phyloP scores from a whole-genome alignment of 306 rosid genomes.

The Ziziphus jujuba region DNA sequence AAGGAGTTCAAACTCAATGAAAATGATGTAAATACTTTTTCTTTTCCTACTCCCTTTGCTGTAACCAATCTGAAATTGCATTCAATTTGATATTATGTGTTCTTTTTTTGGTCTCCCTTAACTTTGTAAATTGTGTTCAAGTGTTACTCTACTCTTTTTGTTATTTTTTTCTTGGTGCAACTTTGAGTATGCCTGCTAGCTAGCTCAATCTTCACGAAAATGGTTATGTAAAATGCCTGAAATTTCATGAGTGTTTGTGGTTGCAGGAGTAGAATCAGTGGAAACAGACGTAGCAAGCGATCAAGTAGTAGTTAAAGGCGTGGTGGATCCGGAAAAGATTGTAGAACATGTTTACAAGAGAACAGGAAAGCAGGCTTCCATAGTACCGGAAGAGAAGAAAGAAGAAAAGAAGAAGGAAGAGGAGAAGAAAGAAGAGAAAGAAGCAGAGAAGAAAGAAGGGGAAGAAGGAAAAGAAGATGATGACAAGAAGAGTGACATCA shows the following conservation, averaged over 20 bases:
- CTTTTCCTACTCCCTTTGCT: no score
- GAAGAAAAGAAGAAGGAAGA: constrained; percentile 35
- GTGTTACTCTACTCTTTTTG: no score
- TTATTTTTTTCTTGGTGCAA: no score
- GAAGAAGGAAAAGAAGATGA: constrained; percentile 44
- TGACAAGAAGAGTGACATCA: constrained; percentile 48
- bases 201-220: no score
- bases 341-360: constrained; percentile 66
- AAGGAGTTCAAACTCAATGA: no score
- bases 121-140: no score
- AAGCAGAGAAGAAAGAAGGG: constrained; percentile 33
- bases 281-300: constrained; percentile 64
- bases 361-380: constrained; percentile 66
- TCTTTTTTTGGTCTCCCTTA: no score
- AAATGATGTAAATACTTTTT: no score
- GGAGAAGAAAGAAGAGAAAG: constrained; percentile 28
- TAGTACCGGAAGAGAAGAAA: constrained; percentile 54
- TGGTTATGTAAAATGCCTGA: background rate
- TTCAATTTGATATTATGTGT: no score
- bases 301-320: constrained; percentile 73
- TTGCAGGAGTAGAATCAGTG: constrained; percentile 94
- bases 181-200: no score
- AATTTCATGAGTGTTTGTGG: background rate
- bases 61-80: no score
- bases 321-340: constrained; percentile 57